A percentile compares a stretch with the other conserved stretches of the same genome.
Evolutionary conservation across 2,329 filamentous ascomycete species (phyloP).

Genomic region (Bipolaris bicolor): DNA sequence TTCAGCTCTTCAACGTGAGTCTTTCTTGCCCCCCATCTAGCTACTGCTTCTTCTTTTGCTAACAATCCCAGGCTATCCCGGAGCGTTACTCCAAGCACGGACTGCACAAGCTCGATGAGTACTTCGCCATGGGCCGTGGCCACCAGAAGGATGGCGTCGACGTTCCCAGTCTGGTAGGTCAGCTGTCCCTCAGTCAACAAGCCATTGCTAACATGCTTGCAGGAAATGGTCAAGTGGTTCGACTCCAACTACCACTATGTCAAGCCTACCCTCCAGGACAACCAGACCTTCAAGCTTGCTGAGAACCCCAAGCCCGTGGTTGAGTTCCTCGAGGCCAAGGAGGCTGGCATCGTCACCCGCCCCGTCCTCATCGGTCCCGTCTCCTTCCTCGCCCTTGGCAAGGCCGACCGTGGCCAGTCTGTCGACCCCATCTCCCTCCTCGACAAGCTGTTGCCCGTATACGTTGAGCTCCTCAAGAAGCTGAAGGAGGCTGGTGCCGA

Average conservation of each 20-base stretch:
- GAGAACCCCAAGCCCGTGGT: constrained; percentile 88
- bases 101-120: constrained; percentile 89
- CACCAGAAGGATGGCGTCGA: constrained; percentile 95
- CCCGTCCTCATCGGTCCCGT: constrained; percentile 95
- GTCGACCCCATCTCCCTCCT: constrained; percentile 94
- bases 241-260: constrained; percentile 99
- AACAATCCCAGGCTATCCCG: constrained; percentile 73
- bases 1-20: constrained; percentile 93
- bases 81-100: constrained; percentile 92
- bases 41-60: constrained; percentile 12
- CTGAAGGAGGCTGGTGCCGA: constrained; percentile 96
- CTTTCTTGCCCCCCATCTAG: constrained; percentile 23
- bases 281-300: constrained; percentile 92
- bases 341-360: constrained; percentile 88
- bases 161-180: constrained; percentile 76
- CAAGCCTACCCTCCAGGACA: constrained; percentile 96
- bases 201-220: constrained; percentile 30
- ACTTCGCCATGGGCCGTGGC: constrained; percentile 99
- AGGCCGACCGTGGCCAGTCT: constrained; percentile 94
- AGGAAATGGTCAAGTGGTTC: constrained; percentile 99
- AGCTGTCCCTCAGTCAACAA: neutral
- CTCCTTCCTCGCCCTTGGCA: constrained; percentile 95
- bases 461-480: constrained; percentile 88
- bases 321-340: constrained; percentile 98
- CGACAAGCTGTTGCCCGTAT: constrained; percentile 90